These are phyloP conservation scores for Suillus subaureus DNA, from an alignment of 768 basidiomycete species.

Conservation along the genomic window DNA sequence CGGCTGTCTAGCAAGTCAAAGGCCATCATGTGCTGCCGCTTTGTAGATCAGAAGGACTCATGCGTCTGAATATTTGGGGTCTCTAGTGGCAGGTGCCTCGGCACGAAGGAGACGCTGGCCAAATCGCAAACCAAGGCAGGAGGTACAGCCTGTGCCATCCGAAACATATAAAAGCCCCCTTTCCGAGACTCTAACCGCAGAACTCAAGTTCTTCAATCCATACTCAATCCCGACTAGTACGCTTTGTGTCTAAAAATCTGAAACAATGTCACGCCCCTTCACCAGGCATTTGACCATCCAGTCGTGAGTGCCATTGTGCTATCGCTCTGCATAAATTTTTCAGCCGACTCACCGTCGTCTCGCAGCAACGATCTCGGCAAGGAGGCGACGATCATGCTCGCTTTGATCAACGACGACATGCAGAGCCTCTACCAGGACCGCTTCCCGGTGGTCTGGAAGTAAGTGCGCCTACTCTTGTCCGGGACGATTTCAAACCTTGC, in stretches of 20 bases:
- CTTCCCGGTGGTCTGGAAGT: constrained; percentile 2
- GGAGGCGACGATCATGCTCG: not conserved
- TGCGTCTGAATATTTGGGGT: not conserved
- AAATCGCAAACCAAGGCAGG: not conserved
- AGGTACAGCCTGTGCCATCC: not conserved
- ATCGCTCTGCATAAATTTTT: not conserved
- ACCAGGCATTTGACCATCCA: constrained; percentile 1
- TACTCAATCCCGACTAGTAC: not conserved
- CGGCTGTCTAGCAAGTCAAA: no score
- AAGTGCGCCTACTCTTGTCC: not conserved
- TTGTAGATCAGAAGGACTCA: not conserved
- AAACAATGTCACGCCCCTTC: not conserved
- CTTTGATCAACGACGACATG: not conserved
- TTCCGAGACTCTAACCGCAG: not conserved
- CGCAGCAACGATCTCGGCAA: not conserved
- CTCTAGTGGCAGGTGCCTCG: not conserved
- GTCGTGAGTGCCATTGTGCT: not conserved
- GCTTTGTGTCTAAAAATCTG: not conserved
- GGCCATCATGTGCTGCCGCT: no score
- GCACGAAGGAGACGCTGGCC: not conserved
- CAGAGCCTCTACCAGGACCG: not conserved
- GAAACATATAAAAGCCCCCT: not conserved
- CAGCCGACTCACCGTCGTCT: not conserved
- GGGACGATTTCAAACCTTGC: not conserved
- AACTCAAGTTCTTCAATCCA: not conserved